Conservation (phyloP, 2,329 filamentous ascomycete species). For the Fusarium liriodendri region DNA sequence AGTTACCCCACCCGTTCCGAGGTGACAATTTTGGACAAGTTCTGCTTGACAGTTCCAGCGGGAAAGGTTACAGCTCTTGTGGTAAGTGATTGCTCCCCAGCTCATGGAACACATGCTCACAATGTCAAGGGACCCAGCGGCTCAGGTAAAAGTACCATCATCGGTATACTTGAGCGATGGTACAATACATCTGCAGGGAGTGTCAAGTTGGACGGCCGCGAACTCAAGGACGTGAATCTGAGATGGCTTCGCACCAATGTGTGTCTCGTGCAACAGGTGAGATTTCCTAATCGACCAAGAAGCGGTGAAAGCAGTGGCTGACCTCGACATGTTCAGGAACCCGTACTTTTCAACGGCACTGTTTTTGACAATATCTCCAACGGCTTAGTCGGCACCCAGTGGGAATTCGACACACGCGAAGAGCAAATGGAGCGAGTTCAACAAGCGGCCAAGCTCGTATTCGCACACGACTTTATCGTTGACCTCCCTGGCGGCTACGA, state of each 20-base stretch:
- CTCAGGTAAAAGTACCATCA: background rate
- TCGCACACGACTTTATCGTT: background rate
- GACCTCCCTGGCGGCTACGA: background rate
- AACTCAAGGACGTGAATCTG: background rate
- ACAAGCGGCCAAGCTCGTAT: background rate
- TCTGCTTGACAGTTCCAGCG: background rate
- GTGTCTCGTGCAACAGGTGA: background rate
- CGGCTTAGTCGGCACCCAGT: background rate
- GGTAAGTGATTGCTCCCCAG: background rate
- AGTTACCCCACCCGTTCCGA: background rate
- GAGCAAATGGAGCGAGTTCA: background rate
- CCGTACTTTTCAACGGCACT: background rate
- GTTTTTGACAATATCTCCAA: background rate
- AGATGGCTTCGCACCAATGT: background rate
- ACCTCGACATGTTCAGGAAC: background rate
- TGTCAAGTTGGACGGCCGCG: background rate
- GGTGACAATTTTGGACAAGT: background rate
- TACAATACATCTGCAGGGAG: background rate
- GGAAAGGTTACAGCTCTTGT: background rate
- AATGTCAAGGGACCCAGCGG: background rate
- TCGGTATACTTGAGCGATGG: background rate
- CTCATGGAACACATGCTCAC: background rate
- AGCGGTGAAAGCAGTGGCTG: background rate
- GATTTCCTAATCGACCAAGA: background rate
- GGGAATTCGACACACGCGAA: background rate